Percentiles rank a stretch among this genome's conserved stretches.
phyloP scores from a whole-genome alignment of 2,329 filamentous ascomycete genomes.

The Sporothrix inflata region DNA sequence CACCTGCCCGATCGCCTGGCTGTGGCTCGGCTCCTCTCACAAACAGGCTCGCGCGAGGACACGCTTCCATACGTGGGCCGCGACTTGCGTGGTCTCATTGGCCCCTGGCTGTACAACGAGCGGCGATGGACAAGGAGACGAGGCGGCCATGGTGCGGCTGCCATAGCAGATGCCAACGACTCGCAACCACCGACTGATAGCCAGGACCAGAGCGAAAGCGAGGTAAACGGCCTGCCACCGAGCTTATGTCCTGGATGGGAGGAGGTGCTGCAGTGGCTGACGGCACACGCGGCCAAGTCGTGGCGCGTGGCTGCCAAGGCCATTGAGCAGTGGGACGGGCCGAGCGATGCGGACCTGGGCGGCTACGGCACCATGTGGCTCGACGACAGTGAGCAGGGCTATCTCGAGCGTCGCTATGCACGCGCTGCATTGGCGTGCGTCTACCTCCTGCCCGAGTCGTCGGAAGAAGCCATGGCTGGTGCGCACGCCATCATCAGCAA shows the following conservation, averaged over 20 bases:
- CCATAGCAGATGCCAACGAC: slow-evolving; percentile 33
- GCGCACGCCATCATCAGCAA: slow-evolving; percentile 64
- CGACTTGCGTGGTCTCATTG: slow-evolving; percentile 69
- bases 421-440: slow-evolving; percentile 69
- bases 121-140: slow-evolving; percentile 56
- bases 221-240: background rate
- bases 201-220: slow-evolving; percentile 35
- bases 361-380: slow-evolving; percentile 61
- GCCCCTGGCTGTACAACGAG: slow-evolving; percentile 73
- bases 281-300: slow-evolving; percentile 57
- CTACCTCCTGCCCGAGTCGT: slow-evolving; percentile 66
- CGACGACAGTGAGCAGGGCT: slow-evolving; percentile 61
- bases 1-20: slow-evolving; percentile 61
- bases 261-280: slow-evolving; percentile 68
- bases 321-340: slow-evolving; percentile 74
- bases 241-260: slow-evolving; percentile 66
- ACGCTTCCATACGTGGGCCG: slow-evolving; percentile 54
- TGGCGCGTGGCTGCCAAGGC: slow-evolving; percentile 66
- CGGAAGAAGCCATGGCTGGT: slow-evolving; percentile 59
- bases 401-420: slow-evolving; percentile 67
- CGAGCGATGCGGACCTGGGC: slow-evolving; percentile 69
- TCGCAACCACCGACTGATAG: slow-evolving; percentile 16
- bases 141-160: slow-evolving; percentile 6
- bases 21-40: slow-evolving; percentile 63
- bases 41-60: slow-evolving; percentile 49